phyloP scores from a whole-genome alignment of 495 filamentous ascomycete species.

The Penicillium lividum region DNA sequence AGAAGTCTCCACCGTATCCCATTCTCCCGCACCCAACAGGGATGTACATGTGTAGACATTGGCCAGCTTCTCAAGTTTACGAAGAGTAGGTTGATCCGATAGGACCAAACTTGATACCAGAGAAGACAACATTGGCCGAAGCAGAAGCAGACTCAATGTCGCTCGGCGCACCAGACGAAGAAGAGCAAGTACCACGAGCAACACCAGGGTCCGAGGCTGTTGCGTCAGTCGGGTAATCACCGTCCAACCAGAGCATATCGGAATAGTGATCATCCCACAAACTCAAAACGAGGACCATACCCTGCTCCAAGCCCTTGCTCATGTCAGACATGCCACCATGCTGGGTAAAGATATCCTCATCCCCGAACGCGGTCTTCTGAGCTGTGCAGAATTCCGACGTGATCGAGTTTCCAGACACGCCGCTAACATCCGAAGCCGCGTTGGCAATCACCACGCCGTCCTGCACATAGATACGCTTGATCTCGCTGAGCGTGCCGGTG shows the following conservation, averaged over 20 bases:
- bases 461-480: slow-evolving; percentile 74
- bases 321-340: slow-evolving; percentile 65
- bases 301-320: slow-evolving; percentile 54
- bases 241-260: slow-evolving; percentile 87
- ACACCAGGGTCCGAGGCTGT: slow-evolving; percentile 60
- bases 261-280: slow-evolving; percentile 76
- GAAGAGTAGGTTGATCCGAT: slow-evolving; percentile 59
- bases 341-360: slow-evolving; percentile 55
- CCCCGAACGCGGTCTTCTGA: slow-evolving; percentile 63
- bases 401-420: slow-evolving; percentile 58
- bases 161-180: slow-evolving; percentile 60
- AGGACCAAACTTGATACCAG: slow-evolving; percentile 68
- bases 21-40: neutral
- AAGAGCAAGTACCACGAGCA: slow-evolving; percentile 68
- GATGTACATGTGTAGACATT: neutral
- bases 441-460: slow-evolving; percentile 62
- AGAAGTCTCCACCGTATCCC: neutral
- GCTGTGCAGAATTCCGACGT: slow-evolving; percentile 60
- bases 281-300: slow-evolving; percentile 77
- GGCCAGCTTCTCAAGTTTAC: neutral
- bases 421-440: slow-evolving; percentile 52
- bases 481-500: slow-evolving; percentile 57
- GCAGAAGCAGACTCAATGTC: slow-evolving; percentile 57
- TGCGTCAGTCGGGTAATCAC: slow-evolving; percentile 63
- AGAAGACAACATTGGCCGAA: slow-evolving; percentile 63